phyloP scores from a whole-genome alignment of 2,329 filamentous ascomycete genomes.

The Exophiala spinifera region DNA sequence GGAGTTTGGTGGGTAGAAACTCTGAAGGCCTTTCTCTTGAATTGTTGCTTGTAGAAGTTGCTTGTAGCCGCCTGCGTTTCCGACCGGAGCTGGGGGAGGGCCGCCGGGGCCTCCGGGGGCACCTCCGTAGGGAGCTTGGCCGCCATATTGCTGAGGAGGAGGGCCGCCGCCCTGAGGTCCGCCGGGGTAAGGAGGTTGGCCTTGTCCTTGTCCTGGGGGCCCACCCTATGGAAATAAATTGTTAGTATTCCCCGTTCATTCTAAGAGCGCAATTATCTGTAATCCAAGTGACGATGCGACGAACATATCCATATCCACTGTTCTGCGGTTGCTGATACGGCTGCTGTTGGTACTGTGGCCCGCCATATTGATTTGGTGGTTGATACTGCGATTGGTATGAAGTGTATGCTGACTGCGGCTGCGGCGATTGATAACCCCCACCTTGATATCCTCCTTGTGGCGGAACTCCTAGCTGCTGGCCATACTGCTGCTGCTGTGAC shows the following conservation, averaged over 20 bases:
- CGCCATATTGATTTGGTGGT: slow-evolving; percentile 32
- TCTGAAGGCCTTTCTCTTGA: slow-evolving; percentile 58
- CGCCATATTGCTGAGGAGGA: slow-evolving; percentile 29
- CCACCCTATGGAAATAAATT: slow-evolving; percentile 33
- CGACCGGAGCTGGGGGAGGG: slow-evolving; percentile 37
- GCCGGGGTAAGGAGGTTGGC: slow-evolving; percentile 26
- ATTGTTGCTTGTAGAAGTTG: slow-evolving; percentile 55
- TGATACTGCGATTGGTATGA: slow-evolving; percentile 27
- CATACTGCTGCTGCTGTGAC: slow-evolving; percentile 39
- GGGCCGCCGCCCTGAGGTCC: slow-evolving; percentile 20
- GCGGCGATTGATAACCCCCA: slow-evolving; percentile 20
- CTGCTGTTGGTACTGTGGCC: slow-evolving; percentile 36
- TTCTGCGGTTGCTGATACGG: slow-evolving; percentile 31
- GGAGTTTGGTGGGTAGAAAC: slow-evolving; percentile 57
- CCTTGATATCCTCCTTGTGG: slow-evolving; percentile 13
- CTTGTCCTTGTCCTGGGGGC: slow-evolving; percentile 26
- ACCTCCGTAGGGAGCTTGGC: slow-evolving; percentile 12
- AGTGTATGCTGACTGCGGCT: slow-evolving; percentile 23
- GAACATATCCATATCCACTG: slow-evolving; percentile 36
- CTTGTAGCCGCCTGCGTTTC: slow-evolving; percentile 55
- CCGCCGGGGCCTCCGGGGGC: slow-evolving; percentile 29
- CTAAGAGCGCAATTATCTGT: not conserved
- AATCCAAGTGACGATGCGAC: slow-evolving; percentile 21
- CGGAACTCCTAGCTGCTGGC: slow-evolving; percentile 35
- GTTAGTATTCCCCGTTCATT: slow-evolving; percentile 8